Evolutionary conservation across 192 early-diverging fungal species (phyloP).

Genomic region (Pilobolus umbonatus): DNA sequence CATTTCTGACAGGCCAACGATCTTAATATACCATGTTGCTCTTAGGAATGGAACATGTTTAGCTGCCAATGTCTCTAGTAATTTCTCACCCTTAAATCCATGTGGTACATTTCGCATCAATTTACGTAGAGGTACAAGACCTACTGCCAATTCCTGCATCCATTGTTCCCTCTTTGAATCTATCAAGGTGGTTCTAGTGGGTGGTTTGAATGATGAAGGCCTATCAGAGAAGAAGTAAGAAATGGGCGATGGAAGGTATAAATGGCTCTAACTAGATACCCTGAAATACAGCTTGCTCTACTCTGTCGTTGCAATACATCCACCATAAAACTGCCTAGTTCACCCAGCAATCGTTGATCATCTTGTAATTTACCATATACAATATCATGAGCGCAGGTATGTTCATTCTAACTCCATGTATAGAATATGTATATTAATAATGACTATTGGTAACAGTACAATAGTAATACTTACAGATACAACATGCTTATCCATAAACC

Average conservation of each 20-base stretch:
- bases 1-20: constrained; percentile 63
- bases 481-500: constrained; percentile 50
- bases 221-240: constrained; percentile 28
- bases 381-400: constrained; percentile 49
- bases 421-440: not conserved
- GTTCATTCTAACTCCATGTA: constrained; percentile 37
- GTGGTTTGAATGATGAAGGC: constrained; percentile 42
- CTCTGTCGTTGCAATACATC: constrained; percentile 33
- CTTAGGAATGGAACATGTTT: constrained; percentile 56
- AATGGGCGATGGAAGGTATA: no score
- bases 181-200: constrained; percentile 38
- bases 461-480: constrained; percentile 29
- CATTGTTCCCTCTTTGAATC: constrained; percentile 50
- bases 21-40: constrained; percentile 68
- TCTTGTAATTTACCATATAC: constrained; percentile 44
- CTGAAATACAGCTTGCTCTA: constrained; percentile 25
- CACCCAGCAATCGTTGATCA: constrained; percentile 40
- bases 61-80: constrained; percentile 51
- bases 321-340: constrained; percentile 47
- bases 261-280: constrained; percentile 10
- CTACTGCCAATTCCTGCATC: constrained; percentile 43
- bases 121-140: constrained; percentile 37
- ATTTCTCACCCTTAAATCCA: constrained; percentile 56
- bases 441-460: not conserved
- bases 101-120: constrained; percentile 49